Evolutionary conservation across 2,329 filamentous ascomycete species (phyloP), one percentile per base, ranked within the genome.

Genomic region (Blastomyces gilchristii): DNA sequence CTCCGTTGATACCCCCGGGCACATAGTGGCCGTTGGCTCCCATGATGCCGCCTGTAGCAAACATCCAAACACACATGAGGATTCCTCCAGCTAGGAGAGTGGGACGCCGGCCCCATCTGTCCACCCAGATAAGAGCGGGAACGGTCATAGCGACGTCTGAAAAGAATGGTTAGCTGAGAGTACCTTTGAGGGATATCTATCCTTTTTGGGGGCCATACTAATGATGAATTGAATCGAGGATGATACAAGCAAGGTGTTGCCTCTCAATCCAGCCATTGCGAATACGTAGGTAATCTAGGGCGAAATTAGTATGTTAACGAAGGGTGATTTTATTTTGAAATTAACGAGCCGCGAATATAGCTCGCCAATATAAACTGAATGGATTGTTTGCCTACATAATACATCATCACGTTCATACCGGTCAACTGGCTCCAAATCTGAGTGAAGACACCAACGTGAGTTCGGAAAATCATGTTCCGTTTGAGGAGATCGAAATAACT

Each of bases 381-480:
- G 6, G 11, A 65, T 69, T 64, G 64, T 85, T 81, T 70, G 84
- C 83, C 81, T 64, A 86, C 80, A 63, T 86, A 86, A 71, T 85
- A 84, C 68, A 81, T 80, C 54, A 82, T 82, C 2, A 83, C 80
- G 60, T 85, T 85, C 60, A 82, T 83, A 7, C 82, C 82, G 0
- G 81, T 78, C 18, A 85, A 70, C 58, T 85, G 83, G 50, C 83
- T 81, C 82, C 77, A 85, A 18, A 84, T 79, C 70, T 85, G 82
- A 0, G 79, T 81, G 28, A 78, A 80, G 16, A 82, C 73, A 3
- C 79, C 82, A 59, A 79, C 82, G 66, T 86, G 78, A 6, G 86
- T 88, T 41, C 88, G 83, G 75, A 89, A 87, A 71, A 90, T 79
- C 85, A 89, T 89, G 16, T 78, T 77, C 1, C 87, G 87, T 67